A percentile compares a stretch with the other conserved stretches of the same genome.
phyloP scores from a whole-genome alignment of 306 rosid genomes.

The Sechiopsis laciniata region DNA sequence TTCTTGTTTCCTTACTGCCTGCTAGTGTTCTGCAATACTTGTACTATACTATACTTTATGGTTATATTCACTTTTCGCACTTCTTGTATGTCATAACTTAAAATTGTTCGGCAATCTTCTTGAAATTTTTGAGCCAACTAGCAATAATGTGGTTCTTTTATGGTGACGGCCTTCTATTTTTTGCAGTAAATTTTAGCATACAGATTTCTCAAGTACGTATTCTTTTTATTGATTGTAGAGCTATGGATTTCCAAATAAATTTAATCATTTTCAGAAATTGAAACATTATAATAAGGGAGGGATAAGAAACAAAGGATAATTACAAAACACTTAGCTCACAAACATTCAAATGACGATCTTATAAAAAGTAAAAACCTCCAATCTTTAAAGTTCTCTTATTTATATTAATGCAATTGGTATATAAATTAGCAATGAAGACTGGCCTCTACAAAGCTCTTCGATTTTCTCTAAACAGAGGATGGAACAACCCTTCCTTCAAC shows the following conservation, averaged over 20 bases:
- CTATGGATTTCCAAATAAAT: slow-evolving; percentile 6
- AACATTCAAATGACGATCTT: not conserved
- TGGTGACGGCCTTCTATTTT: too few relatives aligned
- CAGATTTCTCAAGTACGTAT: not conserved
- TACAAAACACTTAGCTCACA: not conserved
- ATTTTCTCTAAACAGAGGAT: not conserved
- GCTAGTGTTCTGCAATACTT: slow-evolving; percentile 5
- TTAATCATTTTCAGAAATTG: not conserved
- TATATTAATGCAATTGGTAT: not conserved
- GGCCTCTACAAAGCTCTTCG: not conserved
- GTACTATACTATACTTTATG: not conserved
- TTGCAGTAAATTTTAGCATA: not conserved
- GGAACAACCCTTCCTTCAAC: not conserved
- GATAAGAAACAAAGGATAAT: not conserved
- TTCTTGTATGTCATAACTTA: too few relatives aligned
- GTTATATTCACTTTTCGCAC: not conserved
- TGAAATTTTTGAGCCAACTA: not conserved
- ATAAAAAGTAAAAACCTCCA: not conserved
- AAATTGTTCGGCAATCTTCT: not conserved
- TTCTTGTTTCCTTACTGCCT: slow-evolving; percentile 18
- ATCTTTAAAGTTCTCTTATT: not conserved
- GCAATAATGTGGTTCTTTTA: too few relatives aligned
- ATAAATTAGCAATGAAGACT: not conserved
- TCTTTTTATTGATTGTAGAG: not conserved
- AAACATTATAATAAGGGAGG: not conserved